Base-by-base conservation (phyloP, 2,329 filamentous ascomycete species). In the Rhytidhysteron rufulum region DNA sequence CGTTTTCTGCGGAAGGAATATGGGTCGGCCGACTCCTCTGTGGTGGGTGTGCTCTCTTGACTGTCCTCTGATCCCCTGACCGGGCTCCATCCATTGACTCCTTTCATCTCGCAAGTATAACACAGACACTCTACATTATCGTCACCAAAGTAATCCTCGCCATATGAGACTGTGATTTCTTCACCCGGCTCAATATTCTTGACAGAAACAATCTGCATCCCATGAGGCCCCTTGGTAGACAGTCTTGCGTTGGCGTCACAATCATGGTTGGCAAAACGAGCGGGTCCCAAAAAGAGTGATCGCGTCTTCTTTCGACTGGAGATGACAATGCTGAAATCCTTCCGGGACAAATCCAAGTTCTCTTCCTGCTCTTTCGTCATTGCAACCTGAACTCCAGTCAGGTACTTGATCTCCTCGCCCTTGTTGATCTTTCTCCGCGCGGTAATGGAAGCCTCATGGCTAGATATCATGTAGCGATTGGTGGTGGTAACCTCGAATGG, bases 321-420 rank as follows among this genome's bases (percentile, higher is more conserved):
- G 58, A 96, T 86, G 22, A 98, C 90, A 48, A 98, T 90, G 63
- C 90, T 96, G 63, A 98, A 98, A 61, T 98, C 93, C 58, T 91
- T 90, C 60, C 93, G 86, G 44, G 82, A 84, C 48, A 83, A 67
- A 19, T 88, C 85, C 42, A 97, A 78, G 41, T 86, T 82, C 45
- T 82, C 60, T 61, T 97, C 93, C 64, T 98, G 91, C 61, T 95
- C 86, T 22, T 86, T 83, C 0, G 90, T 95, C 70, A 98, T 93
- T 29, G 86, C 79, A 18, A 98, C 91, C 58, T 96, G 86, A 10
- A 94, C 93, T 2, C 93, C 93, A 6, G 82, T 85, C 6, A 98
- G 76, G 60, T 95, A 95, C 66, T 90, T 95, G 69, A 98, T 83
- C 29, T 84, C 80, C 60, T 96, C 87, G 45, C 90, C 88, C 50